Conservation (phyloP, 257 asterid species). For the Lycium ferocissimum region DNA sequence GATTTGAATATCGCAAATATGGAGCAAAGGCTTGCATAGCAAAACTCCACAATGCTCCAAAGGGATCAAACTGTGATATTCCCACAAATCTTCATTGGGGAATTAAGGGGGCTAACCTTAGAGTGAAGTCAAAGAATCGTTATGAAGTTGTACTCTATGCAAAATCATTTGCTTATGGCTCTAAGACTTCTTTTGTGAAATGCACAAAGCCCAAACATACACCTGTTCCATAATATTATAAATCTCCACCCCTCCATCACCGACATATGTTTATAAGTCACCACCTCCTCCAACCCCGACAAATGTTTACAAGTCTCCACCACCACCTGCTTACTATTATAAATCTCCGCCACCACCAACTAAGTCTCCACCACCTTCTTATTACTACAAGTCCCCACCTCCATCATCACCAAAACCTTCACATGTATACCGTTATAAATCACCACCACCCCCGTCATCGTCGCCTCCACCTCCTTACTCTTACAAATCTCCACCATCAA, state of each 20-base stretch:
- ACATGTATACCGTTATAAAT: background rate
- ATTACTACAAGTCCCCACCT: slow-evolving; percentile 37
- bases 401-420: slow-evolving; percentile 36
- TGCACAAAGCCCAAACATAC: slow-evolving; percentile 33
- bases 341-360: background rate
- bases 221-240: slow-evolving; percentile 32
- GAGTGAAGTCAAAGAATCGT: slow-evolving; percentile 41
- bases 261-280: slow-evolving; percentile 37
- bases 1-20: slow-evolving; percentile 42
- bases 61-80: slow-evolving; percentile 41
- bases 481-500: slow-evolving; percentile 13
- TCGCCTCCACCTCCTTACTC: background rate
- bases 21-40: slow-evolving; percentile 48
- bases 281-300: slow-evolving; percentile 49
- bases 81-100: slow-evolving; percentile 42
- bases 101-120: slow-evolving; percentile 40
- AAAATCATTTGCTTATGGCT: slow-evolving; percentile 42
- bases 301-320: slow-evolving; percentile 46
- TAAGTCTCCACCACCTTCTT: background rate
- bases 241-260: slow-evolving; percentile 35
- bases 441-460: slow-evolving; percentile 14
- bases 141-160: slow-evolving; percentile 47
- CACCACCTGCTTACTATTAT: slow-evolving; percentile 30
- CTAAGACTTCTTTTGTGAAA: slow-evolving; percentile 15
- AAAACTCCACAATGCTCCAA: slow-evolving; percentile 42